Percentiles rank a stretch among this genome's conserved stretches.
These are phyloP conservation scores for Amylocarpus encephaloides DNA, from an alignment of 2,329 filamentous ascomycete species.

Conservation along the genomic window DNA sequence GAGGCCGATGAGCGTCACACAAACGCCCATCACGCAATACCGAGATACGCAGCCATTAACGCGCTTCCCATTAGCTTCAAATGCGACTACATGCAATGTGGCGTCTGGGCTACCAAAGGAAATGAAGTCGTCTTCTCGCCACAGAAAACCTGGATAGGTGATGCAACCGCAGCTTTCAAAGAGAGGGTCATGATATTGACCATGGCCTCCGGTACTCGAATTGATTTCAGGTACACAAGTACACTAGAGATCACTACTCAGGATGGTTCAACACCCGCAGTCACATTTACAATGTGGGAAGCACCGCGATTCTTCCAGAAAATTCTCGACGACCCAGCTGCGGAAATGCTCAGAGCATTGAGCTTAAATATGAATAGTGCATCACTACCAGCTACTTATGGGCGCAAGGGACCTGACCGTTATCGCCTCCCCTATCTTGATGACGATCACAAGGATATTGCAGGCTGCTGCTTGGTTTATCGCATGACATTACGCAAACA, in stretches of 20 bases:
- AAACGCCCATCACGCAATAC: neutral
- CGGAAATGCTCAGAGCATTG: conserved; percentile 7
- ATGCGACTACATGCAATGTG: conserved; percentile 34
- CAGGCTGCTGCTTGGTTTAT: conserved; percentile 5
- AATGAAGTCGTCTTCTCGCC: conserved; percentile 36
- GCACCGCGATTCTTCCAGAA: conserved; percentile 44
- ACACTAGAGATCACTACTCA: conserved; percentile 36
- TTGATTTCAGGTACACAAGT: conserved; percentile 42
- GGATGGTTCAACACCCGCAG: conserved; percentile 31
- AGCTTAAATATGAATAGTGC: conserved; percentile 3
- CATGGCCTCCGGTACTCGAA: conserved; percentile 28
- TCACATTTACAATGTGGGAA: conserved; percentile 46
- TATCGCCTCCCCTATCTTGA: conserved; percentile 32
- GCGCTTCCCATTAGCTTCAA: conserved; percentile 29
- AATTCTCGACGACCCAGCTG: conserved; percentile 5
- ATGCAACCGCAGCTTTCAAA: conserved; percentile 35
- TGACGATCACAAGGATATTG: neutral
- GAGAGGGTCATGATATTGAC: conserved; percentile 37
- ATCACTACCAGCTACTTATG: neutral
- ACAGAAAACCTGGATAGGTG: conserved; percentile 36
- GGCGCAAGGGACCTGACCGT: conserved; percentile 6
- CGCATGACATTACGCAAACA: neutral
- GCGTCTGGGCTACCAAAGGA: conserved; percentile 38
- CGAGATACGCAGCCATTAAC: conserved; percentile 2
- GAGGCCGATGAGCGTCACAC: conserved; percentile 17